These are phyloP conservation scores for Thermomyces lanuginosus DNA, from an alignment of 2,329 filamentous ascomycete genomes.

Conservation along the genomic window DNA sequence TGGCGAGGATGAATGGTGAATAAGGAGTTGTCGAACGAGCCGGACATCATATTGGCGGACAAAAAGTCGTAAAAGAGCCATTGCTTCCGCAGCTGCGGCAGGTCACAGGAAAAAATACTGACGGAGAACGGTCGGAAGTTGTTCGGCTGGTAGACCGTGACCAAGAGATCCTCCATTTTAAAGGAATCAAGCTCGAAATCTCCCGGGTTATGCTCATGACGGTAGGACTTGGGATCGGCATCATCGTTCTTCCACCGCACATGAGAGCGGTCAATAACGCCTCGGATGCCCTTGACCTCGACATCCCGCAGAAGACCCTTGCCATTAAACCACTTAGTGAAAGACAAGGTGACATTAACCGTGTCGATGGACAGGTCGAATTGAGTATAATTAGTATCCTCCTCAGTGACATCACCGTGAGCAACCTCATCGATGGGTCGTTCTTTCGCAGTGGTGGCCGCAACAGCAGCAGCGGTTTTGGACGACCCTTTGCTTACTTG, in stretches of 20 bases:
- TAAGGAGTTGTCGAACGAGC: slow-evolving; percentile 83
- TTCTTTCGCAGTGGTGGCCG: slow-evolving; percentile 56
- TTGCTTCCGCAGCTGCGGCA: slow-evolving; percentile 82
- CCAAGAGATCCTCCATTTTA: slow-evolving; percentile 81
- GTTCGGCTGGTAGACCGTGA: slow-evolving; percentile 80
- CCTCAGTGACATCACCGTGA: slow-evolving; percentile 28
- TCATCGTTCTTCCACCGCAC: slow-evolving; percentile 54
- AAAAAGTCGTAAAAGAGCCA: slow-evolving; percentile 98
- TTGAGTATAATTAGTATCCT: slow-evolving; percentile 94
- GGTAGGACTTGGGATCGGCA: slow-evolving; percentile 70
- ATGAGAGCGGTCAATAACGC: slow-evolving; percentile 77
- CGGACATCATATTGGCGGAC: slow-evolving; percentile 88
- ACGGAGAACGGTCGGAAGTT: slow-evolving; percentile 88
- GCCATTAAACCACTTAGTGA: slow-evolving; percentile 98
- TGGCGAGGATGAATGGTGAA: slow-evolving; percentile 95
- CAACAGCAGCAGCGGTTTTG: slow-evolving; percentile 64
- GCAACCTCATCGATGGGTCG: slow-evolving; percentile 25
- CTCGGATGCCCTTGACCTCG: slow-evolving; percentile 81
- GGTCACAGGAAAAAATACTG: slow-evolving; percentile 89
- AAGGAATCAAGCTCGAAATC: slow-evolving; percentile 97
- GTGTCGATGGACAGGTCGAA: slow-evolving; percentile 91
- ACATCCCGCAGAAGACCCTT: slow-evolving; percentile 84
- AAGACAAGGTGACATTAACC: slow-evolving; percentile 90
- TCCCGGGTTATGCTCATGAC: slow-evolving; percentile 71
- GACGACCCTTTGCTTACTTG: slow-evolving; percentile 89